Percentiles rank a stretch among this genome's conserved stretches.
Evolutionary conservation across 345 rosid genomes (phyloP).

Genomic region (Gossypium bickii): DNA sequence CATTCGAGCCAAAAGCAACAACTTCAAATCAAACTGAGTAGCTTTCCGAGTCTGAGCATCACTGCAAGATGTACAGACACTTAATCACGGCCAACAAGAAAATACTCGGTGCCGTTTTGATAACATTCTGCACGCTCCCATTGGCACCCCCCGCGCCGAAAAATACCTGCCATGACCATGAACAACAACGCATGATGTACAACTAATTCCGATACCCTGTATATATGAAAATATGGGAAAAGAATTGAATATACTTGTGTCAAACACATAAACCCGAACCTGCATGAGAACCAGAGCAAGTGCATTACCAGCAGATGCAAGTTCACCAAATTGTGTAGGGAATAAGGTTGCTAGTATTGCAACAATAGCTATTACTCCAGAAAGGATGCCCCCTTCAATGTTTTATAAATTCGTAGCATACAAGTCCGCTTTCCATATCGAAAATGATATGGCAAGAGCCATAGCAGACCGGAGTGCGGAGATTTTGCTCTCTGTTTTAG

Average conservation of each 20-base stretch:
- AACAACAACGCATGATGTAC: background rate
- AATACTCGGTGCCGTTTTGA: constrained; percentile 64
- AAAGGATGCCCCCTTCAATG: constrained; percentile 68
- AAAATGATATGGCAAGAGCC: constrained; percentile 62
- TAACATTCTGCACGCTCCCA: constrained; percentile 71
- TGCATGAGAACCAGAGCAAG: constrained; percentile 73
- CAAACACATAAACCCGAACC: constrained; percentile 29
- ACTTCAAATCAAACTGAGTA: constrained; percentile 46
- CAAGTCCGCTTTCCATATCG: constrained; percentile 59
- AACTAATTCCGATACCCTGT: too few relatives aligned
- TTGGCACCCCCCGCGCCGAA: constrained; percentile 71
- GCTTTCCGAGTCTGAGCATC: constrained; percentile 51
- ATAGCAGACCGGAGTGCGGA: constrained; percentile 48
- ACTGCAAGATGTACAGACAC: constrained; percentile 51
- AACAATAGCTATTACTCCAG: constrained; percentile 57
- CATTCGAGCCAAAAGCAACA: constrained; percentile 73
- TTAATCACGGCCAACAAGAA: constrained; percentile 61
- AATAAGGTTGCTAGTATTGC: constrained; percentile 60
- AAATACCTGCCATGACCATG: constrained; percentile 37
- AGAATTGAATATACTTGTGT: too few relatives aligned
- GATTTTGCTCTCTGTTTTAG: constrained; percentile 31
- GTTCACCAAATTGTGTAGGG: constrained; percentile 50
- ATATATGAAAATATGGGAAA: too few relatives aligned
- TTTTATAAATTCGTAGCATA: constrained; percentile 33
- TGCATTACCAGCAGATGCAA: constrained; percentile 64